These are phyloP conservation scores for Colletotrichum falcatum DNA, from an alignment of 2,329 filamentous ascomycete species.

Conservation along the genomic window DNA sequence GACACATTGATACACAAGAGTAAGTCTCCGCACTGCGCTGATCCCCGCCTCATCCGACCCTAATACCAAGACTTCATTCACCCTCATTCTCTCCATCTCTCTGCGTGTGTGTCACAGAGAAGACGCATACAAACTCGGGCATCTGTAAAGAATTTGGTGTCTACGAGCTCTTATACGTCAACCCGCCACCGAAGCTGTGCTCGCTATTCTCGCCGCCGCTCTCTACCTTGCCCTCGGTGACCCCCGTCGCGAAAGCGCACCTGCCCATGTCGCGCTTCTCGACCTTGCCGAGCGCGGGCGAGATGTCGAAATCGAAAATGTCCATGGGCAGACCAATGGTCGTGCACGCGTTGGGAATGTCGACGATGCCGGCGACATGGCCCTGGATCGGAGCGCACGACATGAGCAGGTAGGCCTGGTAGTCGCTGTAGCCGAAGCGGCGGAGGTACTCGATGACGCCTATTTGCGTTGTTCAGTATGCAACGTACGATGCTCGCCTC, in stretches of 20 bases:
- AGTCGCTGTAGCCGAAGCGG: slow-evolving; percentile 76
- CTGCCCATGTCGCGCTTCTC: slow-evolving; percentile 49
- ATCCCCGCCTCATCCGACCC: background rate
- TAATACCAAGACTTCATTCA: background rate
- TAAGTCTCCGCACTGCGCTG: background rate
- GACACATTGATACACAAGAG: background rate
- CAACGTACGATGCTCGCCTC: background rate
- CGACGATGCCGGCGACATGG: slow-evolving; percentile 89
- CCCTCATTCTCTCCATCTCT: background rate
- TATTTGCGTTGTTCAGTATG: slow-evolving; percentile 37
- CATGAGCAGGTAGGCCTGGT: slow-evolving; percentile 88
- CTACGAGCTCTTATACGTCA: slow-evolving; percentile 57
- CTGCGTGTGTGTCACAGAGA: background rate
- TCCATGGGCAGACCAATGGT: slow-evolving; percentile 91
- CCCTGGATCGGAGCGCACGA: slow-evolving; percentile 90
- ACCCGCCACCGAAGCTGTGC: slow-evolving; percentile 62
- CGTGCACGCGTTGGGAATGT: slow-evolving; percentile 92
- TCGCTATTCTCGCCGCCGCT: slow-evolving; percentile 60
- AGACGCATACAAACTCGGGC: background rate
- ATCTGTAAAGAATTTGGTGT: too few species aligned
- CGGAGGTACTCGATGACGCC: slow-evolving; percentile 83
- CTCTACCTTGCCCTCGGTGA: slow-evolving; percentile 57
- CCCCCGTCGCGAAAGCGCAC: slow-evolving; percentile 73
- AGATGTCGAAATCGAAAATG: slow-evolving; percentile 95
- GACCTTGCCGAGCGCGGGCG: slow-evolving; percentile 68